phyloP scores from a whole-genome alignment of 1,284 basidiomycete genomes.

The Malassezia vespertilionis region DNA sequence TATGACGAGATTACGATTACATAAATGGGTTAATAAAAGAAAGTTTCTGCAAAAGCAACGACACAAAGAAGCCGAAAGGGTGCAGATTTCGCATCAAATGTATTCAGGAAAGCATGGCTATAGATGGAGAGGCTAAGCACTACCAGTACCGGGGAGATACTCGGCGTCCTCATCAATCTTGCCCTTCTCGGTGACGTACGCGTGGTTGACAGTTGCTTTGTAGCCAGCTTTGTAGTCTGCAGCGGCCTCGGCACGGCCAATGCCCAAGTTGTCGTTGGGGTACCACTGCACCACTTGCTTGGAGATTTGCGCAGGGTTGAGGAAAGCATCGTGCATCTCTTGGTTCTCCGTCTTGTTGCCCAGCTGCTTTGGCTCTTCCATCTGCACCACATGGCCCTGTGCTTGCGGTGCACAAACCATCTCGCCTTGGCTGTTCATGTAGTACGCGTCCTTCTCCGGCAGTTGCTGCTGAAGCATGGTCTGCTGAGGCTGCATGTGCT shows the following conservation, averaged over 20 bases:
- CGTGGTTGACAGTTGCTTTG: constrained; percentile 32
- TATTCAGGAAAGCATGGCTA: no score
- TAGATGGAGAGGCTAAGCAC: no score
- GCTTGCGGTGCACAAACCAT: neutral
- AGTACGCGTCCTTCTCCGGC: constrained; percentile 22
- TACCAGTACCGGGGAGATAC: constrained; percentile 41
- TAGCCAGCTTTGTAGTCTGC: constrained; percentile 36
- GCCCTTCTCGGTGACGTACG: constrained; percentile 39
- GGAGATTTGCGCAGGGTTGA: constrained; percentile 34
- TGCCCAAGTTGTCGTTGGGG: constrained; percentile 42
- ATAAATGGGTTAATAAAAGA: no score
- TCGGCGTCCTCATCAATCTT: constrained; percentile 32
- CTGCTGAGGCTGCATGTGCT: neutral
- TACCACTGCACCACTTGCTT: constrained; percentile 42
- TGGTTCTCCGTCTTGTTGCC: constrained; percentile 8
- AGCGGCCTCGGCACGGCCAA: constrained; percentile 32
- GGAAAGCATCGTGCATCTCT: constrained; percentile 25
- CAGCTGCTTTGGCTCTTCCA: constrained; percentile 6
- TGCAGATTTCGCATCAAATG: no score
- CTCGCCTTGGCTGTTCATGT: constrained; percentile 19
- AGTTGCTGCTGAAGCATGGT: no score
- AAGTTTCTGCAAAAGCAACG: no score
- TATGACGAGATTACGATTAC: no score
- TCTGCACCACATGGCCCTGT: constrained; percentile 15
- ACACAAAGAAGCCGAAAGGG: no score